These are phyloP conservation scores for Fusarium sambucinum DNA, from an alignment of 2,329 filamentous ascomycete genomes.

Conservation along the genomic window DNA sequence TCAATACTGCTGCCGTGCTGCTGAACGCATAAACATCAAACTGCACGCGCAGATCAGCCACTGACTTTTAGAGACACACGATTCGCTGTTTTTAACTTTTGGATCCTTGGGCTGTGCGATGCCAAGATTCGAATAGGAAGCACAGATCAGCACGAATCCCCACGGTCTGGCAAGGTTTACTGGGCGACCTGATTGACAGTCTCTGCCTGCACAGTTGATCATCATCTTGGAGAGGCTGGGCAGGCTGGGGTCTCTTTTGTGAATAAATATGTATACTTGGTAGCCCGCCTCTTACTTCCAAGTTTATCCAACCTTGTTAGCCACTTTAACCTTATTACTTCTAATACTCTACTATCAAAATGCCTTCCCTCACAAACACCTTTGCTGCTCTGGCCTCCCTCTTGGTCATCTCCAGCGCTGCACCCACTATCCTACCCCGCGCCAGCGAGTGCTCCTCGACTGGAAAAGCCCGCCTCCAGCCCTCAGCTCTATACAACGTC, in stretches of 20 bases:
- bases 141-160: conserved; percentile 20
- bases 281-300: background rate
- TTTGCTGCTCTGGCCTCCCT: conserved; percentile 25
- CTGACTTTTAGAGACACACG: conserved; percentile 2
- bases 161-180: conserved; percentile 2
- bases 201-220: conserved; percentile 24
- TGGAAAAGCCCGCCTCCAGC: conserved; percentile 9
- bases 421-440: conserved; percentile 25
- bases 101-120: conserved; percentile 21
- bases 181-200: conserved; percentile 13
- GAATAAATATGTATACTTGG: conserved; percentile 26
- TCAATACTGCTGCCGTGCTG: conserved; percentile 1
- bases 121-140: conserved; percentile 18
- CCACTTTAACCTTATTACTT: background rate
- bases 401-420: conserved; percentile 22
- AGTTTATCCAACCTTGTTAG: conserved; percentile 1
- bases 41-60: conserved; percentile 15
- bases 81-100: conserved; percentile 13
- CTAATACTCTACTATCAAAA: background rate
- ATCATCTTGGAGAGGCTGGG: conserved; percentile 30
- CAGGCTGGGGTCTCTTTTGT: conserved; percentile 14
- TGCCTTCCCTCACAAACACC: conserved; percentile 21
- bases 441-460: conserved; percentile 21
- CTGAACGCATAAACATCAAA: conserved; percentile 31
- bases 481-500: conserved; percentile 36